Evolutionary conservation across 2,329 filamentous ascomycete species (phyloP).

Genomic region (Lasiodiplodia sp.): DNA sequence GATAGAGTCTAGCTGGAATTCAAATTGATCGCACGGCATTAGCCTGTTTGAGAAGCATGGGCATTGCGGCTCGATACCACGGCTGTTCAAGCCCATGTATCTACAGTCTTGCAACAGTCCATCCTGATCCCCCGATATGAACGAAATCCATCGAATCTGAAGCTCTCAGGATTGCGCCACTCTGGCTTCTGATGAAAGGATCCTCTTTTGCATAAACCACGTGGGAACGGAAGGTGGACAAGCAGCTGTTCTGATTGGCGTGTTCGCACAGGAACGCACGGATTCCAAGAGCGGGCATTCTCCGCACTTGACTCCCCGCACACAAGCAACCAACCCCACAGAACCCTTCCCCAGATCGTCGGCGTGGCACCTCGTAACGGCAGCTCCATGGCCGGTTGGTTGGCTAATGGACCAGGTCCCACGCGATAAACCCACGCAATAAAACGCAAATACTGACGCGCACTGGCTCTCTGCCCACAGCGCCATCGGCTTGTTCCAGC

Average conservation of each 20-base stretch:
- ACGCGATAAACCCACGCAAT: neutral
- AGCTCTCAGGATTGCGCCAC: neutral
- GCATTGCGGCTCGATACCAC: neutral
- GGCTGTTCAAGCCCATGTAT: neutral
- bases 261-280: neutral
- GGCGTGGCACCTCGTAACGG: neutral
- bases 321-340: conserved; percentile 20
- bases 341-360: conserved; percentile 24
- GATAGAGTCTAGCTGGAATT: neutral
- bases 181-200: neutral
- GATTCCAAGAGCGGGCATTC: conserved; percentile 8
- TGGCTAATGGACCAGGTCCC: neutral
- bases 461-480: neutral
- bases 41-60: neutral
- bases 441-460: neutral
- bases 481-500: neutral
- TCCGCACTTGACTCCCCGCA: conserved; percentile 19
- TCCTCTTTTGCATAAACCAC: neutral
- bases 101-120: neutral
- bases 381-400: neutral
- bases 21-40: neutral
- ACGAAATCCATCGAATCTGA: too few species aligned
- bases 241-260: neutral
- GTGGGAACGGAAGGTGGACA: neutral
- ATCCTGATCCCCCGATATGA: too few species aligned